These are phyloP conservation scores for Taphrina flavorubra DNA, from an alignment of 1,139 yeast genomes.

Conservation along the genomic window DNA sequence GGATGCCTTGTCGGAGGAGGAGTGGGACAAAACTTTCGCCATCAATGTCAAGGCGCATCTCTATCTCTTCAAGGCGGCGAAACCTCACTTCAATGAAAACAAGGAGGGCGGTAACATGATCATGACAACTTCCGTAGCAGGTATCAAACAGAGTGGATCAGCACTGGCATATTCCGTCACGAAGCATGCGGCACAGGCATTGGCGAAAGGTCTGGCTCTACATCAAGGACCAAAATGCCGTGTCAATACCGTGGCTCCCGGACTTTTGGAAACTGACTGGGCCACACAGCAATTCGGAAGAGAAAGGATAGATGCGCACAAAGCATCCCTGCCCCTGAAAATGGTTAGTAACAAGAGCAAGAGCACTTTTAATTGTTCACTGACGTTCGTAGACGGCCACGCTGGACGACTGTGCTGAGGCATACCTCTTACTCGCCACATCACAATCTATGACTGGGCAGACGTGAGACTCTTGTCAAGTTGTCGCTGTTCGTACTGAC, in stretches of 20 bases:
- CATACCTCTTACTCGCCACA: slow-evolving; percentile 30
- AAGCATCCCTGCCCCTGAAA: slow-evolving; percentile 50
- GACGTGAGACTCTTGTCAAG: background rate
- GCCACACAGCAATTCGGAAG: slow-evolving; percentile 52
- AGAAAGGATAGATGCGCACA: slow-evolving; percentile 49
- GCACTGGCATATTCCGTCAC: slow-evolving; percentile 55
- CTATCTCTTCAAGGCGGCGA: slow-evolving; percentile 53
- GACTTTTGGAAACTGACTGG: slow-evolving; percentile 56
- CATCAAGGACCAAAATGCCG: slow-evolving; percentile 53
- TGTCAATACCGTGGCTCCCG: slow-evolving; percentile 56
- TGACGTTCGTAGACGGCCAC: slow-evolving; percentile 19
- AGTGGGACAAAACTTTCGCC: slow-evolving; percentile 52
- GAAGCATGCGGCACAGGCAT: slow-evolving; percentile 54
- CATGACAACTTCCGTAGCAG: slow-evolving; percentile 55
- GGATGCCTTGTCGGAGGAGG: slow-evolving; percentile 51
- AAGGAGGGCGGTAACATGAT: slow-evolving; percentile 54
- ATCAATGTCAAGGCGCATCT: slow-evolving; percentile 52
- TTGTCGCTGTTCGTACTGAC: background rate
- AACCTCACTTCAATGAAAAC: slow-evolving; percentile 51
- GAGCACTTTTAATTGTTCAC: background rate
- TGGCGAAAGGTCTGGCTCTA: slow-evolving; percentile 51
- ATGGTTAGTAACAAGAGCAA: slow-evolving; percentile 41
- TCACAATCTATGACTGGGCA: slow-evolving; percentile 27
- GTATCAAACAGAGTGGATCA: slow-evolving; percentile 53
- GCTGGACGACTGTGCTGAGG: slow-evolving; percentile 36